These are phyloP conservation scores for Mimosa pudica DNA, from an alignment of 306 rosid species.

Conservation along the genomic window DNA sequence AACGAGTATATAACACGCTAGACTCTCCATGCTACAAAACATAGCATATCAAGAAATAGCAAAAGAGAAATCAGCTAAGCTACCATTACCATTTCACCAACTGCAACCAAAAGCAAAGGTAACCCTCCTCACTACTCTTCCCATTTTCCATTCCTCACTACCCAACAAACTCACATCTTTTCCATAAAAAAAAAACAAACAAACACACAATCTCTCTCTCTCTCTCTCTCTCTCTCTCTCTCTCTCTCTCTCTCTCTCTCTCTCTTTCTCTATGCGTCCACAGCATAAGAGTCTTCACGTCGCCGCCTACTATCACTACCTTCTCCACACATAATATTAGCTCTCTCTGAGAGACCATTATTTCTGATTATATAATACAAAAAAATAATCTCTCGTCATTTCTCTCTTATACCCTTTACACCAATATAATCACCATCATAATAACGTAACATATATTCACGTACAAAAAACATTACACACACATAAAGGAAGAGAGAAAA, in stretches of 20 bases:
- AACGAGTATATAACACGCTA: neutral
- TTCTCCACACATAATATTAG: neutral
- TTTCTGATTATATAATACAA: neutral
- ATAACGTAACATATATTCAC: neutral
- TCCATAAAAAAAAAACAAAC: too few species aligned
- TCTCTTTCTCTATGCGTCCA: neutral
- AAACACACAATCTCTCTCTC: neutral
- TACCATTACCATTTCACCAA: conserved; percentile 39
- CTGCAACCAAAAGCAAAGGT: conserved; percentile 34
- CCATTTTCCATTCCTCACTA: neutral
- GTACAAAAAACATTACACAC: too few species aligned
- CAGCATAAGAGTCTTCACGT: conserved; percentile 32
- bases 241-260: neutral
- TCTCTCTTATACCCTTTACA: neutral
- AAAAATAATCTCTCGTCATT: neutral
- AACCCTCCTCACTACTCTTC: neutral
- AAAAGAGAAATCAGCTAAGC: conserved; percentile 12
- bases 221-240: neutral
- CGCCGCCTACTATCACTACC: conserved; percentile 28
- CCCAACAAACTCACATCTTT: conserved; percentile 3
- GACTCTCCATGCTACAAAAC: neutral
- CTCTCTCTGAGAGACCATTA: neutral
- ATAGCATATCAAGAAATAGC: neutral
- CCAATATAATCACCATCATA: neutral
- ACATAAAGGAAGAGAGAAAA: neutral